Conservation (phyloP, 257 asterid genomes). For the Solanum gracilifrons region DNA sequence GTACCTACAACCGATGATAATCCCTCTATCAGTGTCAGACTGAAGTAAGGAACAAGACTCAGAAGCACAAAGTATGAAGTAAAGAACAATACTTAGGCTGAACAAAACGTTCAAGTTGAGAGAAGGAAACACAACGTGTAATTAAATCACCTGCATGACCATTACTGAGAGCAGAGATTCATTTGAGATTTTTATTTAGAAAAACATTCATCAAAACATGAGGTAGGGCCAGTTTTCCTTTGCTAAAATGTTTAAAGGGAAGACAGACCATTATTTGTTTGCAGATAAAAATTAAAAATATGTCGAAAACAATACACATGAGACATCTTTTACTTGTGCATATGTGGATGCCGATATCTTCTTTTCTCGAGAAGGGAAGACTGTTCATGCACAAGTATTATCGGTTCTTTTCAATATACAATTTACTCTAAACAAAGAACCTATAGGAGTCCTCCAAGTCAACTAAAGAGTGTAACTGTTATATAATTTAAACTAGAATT, state of each 20-base stretch:
- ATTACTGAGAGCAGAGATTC: neutral
- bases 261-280: neutral
- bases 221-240: neutral
- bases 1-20: slow-evolving; percentile 7
- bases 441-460: neutral
- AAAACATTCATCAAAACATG: neutral
- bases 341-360: neutral
- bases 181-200: neutral
- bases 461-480: neutral
- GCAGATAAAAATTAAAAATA: neutral
- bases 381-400: neutral
- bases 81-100: neutral
- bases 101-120: neutral
- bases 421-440: neutral
- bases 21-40: neutral
- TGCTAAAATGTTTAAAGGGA: neutral
- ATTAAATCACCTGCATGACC: neutral
- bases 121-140: neutral
- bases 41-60: neutral
- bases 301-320: neutral
- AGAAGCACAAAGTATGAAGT: neutral
- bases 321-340: neutral
- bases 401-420: neutral
- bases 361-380: neutral
- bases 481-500: neutral